phyloP scores from a whole-genome alignment of 805 yeast species.

The Ogataea populi-albae region DNA sequence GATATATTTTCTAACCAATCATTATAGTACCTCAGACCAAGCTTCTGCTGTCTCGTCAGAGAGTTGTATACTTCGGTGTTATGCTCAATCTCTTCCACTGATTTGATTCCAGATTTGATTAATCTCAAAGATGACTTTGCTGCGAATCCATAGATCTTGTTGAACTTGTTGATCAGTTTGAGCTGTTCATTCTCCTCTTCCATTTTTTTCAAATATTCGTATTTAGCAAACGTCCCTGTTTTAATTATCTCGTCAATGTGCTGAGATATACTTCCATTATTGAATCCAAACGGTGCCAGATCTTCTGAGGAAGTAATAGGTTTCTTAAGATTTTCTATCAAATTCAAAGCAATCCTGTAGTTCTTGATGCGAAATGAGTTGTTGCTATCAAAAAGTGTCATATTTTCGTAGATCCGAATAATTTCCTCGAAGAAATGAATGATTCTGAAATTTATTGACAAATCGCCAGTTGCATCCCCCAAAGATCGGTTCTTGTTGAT shows the following conservation, averaged over 20 bases:
- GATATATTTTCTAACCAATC: slow-evolving; percentile 47
- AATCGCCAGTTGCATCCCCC: slow-evolving; percentile 1
- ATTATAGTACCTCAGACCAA: slow-evolving; percentile 45
- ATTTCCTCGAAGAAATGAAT: slow-evolving; percentile 32
- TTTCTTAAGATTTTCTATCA: slow-evolving; percentile 27
- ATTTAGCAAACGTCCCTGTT: slow-evolving; percentile 33
- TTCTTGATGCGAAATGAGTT: slow-evolving; percentile 18
- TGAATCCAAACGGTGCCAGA: slow-evolving; percentile 38
- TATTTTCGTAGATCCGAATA: slow-evolving; percentile 27
- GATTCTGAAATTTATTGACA: slow-evolving; percentile 27
- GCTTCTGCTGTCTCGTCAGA: slow-evolving; percentile 27
- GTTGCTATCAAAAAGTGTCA: slow-evolving; percentile 18
- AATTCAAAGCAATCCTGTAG: slow-evolving; percentile 43
- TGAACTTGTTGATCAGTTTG: slow-evolving; percentile 32
- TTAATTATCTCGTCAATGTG: slow-evolving; percentile 46
- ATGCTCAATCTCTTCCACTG: slow-evolving; percentile 36
- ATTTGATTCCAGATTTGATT: slow-evolving; percentile 35
- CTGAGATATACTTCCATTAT: slow-evolving; percentile 39
- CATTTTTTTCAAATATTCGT: slow-evolving; percentile 11
- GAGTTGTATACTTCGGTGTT: slow-evolving; percentile 9
- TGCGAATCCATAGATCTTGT: slow-evolving; percentile 51
- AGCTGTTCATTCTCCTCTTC: slow-evolving; percentile 22
- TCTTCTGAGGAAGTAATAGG: slow-evolving; percentile 36
- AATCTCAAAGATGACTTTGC: slow-evolving; percentile 38
- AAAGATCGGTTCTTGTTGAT: too few species aligned